Conservation (phyloP, 495 filamentous ascomycete species). For the Aspergillus nidulans region DNA sequence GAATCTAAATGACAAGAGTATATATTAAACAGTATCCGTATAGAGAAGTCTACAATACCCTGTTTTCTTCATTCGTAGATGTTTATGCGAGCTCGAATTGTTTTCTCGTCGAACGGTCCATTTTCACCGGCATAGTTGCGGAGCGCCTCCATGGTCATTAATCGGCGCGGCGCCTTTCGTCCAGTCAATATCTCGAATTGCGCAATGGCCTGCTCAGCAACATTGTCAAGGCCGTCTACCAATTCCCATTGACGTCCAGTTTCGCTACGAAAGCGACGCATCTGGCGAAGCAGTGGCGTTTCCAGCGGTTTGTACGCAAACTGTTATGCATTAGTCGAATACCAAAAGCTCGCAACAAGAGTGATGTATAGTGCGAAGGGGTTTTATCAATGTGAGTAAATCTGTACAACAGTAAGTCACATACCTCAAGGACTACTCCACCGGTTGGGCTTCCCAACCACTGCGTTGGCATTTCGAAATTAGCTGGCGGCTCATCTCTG, state of each 20-base stretch:
- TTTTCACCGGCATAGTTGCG: conserved; percentile 44
- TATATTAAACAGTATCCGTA: no score
- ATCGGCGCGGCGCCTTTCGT: conserved; percentile 66
- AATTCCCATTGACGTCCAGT: conserved; percentile 67
- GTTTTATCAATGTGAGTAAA: no score
- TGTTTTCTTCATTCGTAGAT: not conserved
- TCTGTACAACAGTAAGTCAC: conserved; percentile 11
- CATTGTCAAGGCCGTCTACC: conserved; percentile 74
- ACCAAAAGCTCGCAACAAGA: not conserved
- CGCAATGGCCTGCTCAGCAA: conserved; percentile 77
- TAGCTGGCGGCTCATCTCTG: conserved; percentile 58
- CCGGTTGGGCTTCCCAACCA: conserved; percentile 76
- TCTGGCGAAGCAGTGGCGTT: conserved; percentile 66
- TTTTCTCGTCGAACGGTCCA: conserved; percentile 42
- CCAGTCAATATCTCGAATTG: conserved; percentile 82
- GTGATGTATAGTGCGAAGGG: no score
- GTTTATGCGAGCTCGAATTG: conserved; percentile 38
- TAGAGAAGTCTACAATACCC: no score
- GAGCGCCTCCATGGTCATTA: conserved; percentile 69
- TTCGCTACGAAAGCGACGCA: conserved; percentile 52
- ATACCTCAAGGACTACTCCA: conserved; percentile 71
- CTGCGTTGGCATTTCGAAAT: conserved; percentile 69
- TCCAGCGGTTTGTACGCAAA: conserved; percentile 70
- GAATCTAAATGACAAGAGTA: no score
- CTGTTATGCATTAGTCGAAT: conserved; percentile 29